Conservation (phyloP, 148 eudicot species). For the Suaeda aralocaspica region DNA sequence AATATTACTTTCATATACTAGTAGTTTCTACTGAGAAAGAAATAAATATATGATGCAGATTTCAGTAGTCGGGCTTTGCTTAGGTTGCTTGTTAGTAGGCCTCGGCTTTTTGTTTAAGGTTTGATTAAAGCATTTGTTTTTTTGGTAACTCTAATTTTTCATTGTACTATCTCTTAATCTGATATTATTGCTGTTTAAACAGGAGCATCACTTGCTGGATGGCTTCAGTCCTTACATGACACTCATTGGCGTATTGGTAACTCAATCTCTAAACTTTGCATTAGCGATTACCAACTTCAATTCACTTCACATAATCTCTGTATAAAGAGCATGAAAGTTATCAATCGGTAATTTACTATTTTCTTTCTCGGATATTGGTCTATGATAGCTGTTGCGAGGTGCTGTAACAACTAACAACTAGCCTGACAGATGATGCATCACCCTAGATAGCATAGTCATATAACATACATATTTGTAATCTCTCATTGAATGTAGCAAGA, state of each 20-base stretch:
- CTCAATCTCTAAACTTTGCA: background rate
- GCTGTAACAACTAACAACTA: too few relatives aligned
- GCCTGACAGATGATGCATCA: too few relatives aligned
- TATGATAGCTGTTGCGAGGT: too few relatives aligned
- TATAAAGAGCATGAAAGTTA: too few relatives aligned
- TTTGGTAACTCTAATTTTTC: background rate
- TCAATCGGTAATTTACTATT: too few relatives aligned
- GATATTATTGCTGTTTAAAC: slow-evolving; percentile 5
- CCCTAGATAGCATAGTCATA: too few relatives aligned
- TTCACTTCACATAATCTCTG: too few relatives aligned
- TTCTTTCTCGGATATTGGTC: too few relatives aligned
- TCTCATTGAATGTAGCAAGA: background rate
- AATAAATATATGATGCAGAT: slow-evolving; percentile 16
- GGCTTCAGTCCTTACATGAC: slow-evolving; percentile 31
- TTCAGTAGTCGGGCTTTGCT: slow-evolving; percentile 33
- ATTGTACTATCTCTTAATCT: background rate
- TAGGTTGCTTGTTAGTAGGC: slow-evolving; percentile 30
- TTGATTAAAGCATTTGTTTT: background rate
- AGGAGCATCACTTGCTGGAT: slow-evolving; percentile 29
- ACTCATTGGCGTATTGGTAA: slow-evolving; percentile 35
- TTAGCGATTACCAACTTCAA: too few relatives aligned
- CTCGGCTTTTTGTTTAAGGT: slow-evolving; percentile 32
- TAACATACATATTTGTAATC: background rate
- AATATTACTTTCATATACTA: too few relatives aligned
- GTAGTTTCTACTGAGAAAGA: background rate